Evolutionary conservation across 257 asterid species (phyloP).

Genomic region (Vinca minor): DNA sequence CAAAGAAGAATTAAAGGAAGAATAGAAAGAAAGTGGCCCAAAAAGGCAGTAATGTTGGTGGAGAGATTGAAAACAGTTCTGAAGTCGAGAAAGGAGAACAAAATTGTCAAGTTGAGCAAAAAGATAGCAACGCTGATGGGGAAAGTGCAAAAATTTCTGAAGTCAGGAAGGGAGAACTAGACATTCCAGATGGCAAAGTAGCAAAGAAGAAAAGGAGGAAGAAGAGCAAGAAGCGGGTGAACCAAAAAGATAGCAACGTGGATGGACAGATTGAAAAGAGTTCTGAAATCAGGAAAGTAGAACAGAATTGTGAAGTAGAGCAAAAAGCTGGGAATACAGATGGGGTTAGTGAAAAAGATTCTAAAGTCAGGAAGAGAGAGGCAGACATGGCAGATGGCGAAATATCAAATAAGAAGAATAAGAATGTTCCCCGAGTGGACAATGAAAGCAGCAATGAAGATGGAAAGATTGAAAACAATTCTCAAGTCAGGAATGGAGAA

Average conservation of each 20-base stretch:
- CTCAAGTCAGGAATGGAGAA: too few relatives aligned
- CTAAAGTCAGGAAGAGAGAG: neutral
- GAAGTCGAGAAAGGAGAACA: neutral
- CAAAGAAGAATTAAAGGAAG: neutral
- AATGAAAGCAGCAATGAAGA: neutral
- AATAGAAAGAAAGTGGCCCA: neutral
- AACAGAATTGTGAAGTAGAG: neutral
- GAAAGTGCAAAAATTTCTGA: neutral
- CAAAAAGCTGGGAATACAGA: neutral
- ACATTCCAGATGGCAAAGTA: neutral
- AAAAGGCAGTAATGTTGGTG: neutral
- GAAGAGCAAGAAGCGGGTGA: neutral
- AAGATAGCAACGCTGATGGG: neutral
- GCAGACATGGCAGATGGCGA: neutral
- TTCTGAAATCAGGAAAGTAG: constrained; percentile 2
- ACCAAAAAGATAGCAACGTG: neutral
- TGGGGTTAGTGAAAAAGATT: neutral
- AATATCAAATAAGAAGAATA: neutral
- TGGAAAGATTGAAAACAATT: too few relatives aligned
- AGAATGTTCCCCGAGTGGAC: neutral
- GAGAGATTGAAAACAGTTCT: neutral
- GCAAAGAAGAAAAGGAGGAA: neutral
- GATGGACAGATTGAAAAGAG: neutral
- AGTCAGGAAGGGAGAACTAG: constrained; percentile 8
- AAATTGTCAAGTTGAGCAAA: neutral